Evolutionary conservation across 768 basidiomycete genomes (phyloP), one percentile per base, ranked within the genome.

Genomic region (Mrakia gelida): DNA sequence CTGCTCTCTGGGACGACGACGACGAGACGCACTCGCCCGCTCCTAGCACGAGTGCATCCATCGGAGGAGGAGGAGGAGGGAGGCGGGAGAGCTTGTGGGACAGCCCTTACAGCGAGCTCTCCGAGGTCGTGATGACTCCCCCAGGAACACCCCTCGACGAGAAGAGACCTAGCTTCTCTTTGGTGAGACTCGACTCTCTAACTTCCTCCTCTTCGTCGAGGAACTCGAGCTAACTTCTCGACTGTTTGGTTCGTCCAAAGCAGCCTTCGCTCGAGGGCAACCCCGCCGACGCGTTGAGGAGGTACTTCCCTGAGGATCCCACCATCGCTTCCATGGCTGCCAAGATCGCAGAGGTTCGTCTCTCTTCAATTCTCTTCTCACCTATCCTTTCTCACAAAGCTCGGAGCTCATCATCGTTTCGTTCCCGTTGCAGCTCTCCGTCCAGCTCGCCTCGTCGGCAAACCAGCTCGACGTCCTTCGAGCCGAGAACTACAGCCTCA

Each of bases 1-100:
- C 72, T 3, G 72, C 72, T 11, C 56, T 73, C 11, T 73, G 54
- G 49, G 49, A 49, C 15, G 72, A 73, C 72, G 67, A 70, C 8
- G 38, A 70, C 26, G 34, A 11, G 18, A 26, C 8, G 8, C 61
- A 62, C 30, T 30, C 61, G 26, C 30, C 61, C 30, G 26, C 61
- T 62, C 61, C 61, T 62, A 62, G 26, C 26, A 62, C 26, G 28
- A 38, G 38, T 38, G 28, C 28, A 3, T 34, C 65, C 9, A 10
- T 45, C 45, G 45, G 45, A 45, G 45, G 45, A 45, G 45, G 45
- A 3, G 38, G 7, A 45, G 45, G 45, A 45, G 45, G 45, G 45
- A 45, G 45, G 9, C 45, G 45, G 38, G 38, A 38, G 38, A 38
- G 38, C 8, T 10, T 45, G 5, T 45, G 45, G 45, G 45, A 45